Base-by-base conservation (phyloP, 805 yeast species). In the Candida tammaniensis region DNA sequence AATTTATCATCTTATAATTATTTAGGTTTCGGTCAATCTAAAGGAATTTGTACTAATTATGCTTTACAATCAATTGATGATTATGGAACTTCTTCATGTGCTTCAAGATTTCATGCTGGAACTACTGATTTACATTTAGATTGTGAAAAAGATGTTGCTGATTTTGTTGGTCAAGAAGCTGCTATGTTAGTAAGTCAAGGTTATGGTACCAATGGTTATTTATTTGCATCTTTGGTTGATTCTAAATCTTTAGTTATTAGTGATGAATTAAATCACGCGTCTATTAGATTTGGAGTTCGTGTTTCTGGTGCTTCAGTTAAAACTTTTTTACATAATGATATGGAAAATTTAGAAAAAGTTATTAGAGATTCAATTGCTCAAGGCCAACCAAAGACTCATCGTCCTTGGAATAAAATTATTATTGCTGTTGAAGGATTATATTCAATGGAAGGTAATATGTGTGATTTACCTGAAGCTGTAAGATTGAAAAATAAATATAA, bases 11-110 rank as follows among this genome's bases (percentile, higher is more conserved):
- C 95, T 3, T 93, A 93, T 63, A 93, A 93, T 61, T 93, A 93
- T 59, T 72, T 93, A 40, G 99, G 99, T 1, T 93, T 93, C 64
- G 98, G 96, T 15, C 98, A 93, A 64, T 82, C 95, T 34, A 82
- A 79, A 44, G 99, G 99, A 40, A 72, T 70, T 35, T 93, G 99
- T 61, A 87, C 97, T 2, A 88, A 82, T 40, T 72, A 72, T 33
- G 83, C 96, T 7, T 67, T 84, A 44, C 64, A 73, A 25, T 57
- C 76, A 24, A 72, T 86, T 26, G 66, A 74, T n/a, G 63, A 76
- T 30, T 78, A 81, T 50, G 98, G 98, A 33, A 70, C 87, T 26
- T 73, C 88, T 7, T 72, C 82, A 2, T 80, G 91, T 44, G 89
- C 95, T 27, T 78, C 97, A 27, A 74, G 95, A 52, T 68, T 76